Base-by-base conservation (phyloP, 176 grass and related monocot genomes). In the Zoysia pacifica region DNA sequence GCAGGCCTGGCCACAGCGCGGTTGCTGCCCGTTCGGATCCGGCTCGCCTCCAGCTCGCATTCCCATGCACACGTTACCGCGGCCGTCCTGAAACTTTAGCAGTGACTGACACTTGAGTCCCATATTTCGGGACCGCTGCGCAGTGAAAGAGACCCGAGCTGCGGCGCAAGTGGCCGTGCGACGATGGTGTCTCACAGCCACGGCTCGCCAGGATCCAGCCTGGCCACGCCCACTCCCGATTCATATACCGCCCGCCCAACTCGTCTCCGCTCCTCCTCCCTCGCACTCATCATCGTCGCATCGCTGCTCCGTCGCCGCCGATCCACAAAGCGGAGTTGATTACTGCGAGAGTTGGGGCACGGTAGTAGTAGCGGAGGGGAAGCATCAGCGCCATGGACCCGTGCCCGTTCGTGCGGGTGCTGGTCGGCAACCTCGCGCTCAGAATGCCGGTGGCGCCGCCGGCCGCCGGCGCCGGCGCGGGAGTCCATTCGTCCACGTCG, bases 361-460 rank as follows among this genome's bases (percentile, higher is more conserved):
- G 58, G 39, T 11, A 15, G 47, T 9, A 43, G 5, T n/a, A 7
- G 18, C 2, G 55, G 44, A 28, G 37, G 66, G 28, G 56, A 1
- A 5, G 77, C 15, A 5, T 5, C 1, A 3, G 19, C 12, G 43
- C 74, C 78, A 99, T 99, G 97, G 97, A 99, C 77, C 97, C 97
- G 76, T 99, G 97, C 83, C 97, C 90, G 39, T 99, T 93, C 90
- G 97, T 99, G 69, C 90, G 97, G 90, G 93, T 99, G 77, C 79
- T 99, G 48, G 93, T 99, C 62, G 93, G 93, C 62, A 99, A 95
- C 81, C 75, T 99, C 3, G 88, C 93, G 18, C 82, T 99, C 9
- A 90, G 90, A 75, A 88, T 99, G 54, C 93, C 97, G 53, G 86
- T 90, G 11, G 83, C 88, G 18, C 82, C 92, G 11, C 86, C 86